A percentile compares a stretch with the other conserved stretches of the same genome.
phyloP scores from a whole-genome alignment of 495 filamentous ascomycete genomes.

The Podospora anserina region DNA sequence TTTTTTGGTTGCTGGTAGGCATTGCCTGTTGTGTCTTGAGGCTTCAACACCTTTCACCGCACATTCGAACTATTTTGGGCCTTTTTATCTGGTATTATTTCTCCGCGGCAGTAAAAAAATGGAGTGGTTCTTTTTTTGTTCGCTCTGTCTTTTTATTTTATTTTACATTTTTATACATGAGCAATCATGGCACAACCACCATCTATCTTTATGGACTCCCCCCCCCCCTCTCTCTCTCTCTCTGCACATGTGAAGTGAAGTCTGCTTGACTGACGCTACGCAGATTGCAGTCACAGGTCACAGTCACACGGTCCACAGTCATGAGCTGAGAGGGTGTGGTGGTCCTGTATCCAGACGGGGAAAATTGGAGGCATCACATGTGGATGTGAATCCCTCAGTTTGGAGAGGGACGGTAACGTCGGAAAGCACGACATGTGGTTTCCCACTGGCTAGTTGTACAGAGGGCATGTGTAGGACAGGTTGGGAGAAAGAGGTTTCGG shows the following conservation, averaged over 20 bases:
- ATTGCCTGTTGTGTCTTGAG: background rate
- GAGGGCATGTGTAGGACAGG: background rate
- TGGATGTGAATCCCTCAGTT: background rate
- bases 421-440: background rate
- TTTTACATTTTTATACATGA: background rate
- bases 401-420: background rate
- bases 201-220: background rate
- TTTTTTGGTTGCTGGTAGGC: background rate
- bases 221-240: too few species aligned
- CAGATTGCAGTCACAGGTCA: background rate
- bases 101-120: too few species aligned
- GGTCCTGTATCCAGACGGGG: too few species aligned
- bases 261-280: background rate
- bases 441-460: background rate
- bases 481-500: background rate
- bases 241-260: too few species aligned
- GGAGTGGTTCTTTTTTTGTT: background rate
- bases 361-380: background rate
- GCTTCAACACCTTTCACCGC: background rate
- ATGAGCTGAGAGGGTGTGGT: too few species aligned
- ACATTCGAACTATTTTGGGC: too few species aligned
- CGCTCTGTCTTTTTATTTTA: background rate
- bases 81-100: too few species aligned
- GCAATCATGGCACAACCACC: background rate
- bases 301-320: background rate